Evolutionary conservation across 2,329 filamentous ascomycete species (phyloP).

Genomic region (Stylonectria norvegica): DNA sequence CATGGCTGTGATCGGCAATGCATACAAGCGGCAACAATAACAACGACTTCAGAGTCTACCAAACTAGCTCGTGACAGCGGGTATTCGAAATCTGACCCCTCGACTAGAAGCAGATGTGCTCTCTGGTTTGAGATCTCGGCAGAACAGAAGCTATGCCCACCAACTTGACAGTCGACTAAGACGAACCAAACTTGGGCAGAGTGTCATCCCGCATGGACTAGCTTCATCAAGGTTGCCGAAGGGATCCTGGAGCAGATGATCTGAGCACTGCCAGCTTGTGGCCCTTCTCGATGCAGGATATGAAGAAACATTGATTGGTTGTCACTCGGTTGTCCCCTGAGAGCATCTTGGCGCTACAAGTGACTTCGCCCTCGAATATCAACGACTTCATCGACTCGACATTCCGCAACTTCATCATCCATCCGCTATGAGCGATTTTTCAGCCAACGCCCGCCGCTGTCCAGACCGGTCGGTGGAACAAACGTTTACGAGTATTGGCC

Average conservation of each 20-base stretch:
- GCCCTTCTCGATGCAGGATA: slow-evolving; percentile 7
- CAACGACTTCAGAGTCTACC: too few relatives aligned
- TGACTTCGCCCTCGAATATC: slow-evolving; percentile 12
- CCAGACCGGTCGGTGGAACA: slow-evolving; percentile 1
- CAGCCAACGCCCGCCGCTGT: slow-evolving; percentile 9
- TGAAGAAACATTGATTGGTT: slow-evolving; percentile 14
- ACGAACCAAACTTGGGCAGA: too few relatives aligned
- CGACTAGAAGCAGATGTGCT: too few relatives aligned
- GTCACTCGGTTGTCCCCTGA: slow-evolving; percentile 19
- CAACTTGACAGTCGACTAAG: too few relatives aligned
- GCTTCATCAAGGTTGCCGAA: slow-evolving; percentile 11
- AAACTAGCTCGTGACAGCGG: too few relatives aligned
- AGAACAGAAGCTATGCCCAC: too few relatives aligned
- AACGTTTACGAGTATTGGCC: slow-evolving; percentile 11
- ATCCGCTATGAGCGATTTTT: slow-evolving; percentile 19
- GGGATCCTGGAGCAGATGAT: slow-evolving; percentile 4
- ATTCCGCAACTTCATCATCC: slow-evolving; percentile 11
- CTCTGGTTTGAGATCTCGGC: too few relatives aligned
- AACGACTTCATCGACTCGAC: slow-evolving; percentile 13
- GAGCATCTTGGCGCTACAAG: slow-evolving; percentile 7
- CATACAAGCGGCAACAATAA: too few relatives aligned
- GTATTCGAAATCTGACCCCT: too few relatives aligned
- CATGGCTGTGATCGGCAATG: too few relatives aligned
- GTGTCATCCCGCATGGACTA: slow-evolving; percentile 7
- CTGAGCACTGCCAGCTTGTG: slow-evolving; percentile 6